Evolutionary conservation across 140 eudicot species (phyloP).

Genomic region (Ambrosia hybrid): DNA sequence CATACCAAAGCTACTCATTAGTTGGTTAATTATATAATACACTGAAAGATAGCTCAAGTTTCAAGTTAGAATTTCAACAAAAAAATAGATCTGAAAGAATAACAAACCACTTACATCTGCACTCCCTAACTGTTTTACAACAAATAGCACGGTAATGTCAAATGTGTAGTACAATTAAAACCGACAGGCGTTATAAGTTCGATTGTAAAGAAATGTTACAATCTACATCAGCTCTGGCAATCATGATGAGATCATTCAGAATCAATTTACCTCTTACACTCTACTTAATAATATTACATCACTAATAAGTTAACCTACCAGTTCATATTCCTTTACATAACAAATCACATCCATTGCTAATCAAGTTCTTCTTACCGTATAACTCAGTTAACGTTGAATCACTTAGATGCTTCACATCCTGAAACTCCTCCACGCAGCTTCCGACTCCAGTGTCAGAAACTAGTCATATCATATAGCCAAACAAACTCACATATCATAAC

Average conservation of each 20-base stretch:
- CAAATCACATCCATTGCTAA: background rate
- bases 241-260: background rate
- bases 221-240: background rate
- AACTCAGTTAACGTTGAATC: conserved; percentile 35
- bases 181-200: background rate
- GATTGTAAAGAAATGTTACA: background rate
- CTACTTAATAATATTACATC: conserved; percentile 8
- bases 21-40: conserved; percentile 6
- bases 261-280: background rate
- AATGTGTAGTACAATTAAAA: background rate
- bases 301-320: background rate
- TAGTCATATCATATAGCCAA: conserved; percentile 38
- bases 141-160: background rate
- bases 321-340: background rate
- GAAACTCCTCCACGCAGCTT: conserved; percentile 77
- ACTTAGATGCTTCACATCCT: conserved; percentile 39
- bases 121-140: background rate
- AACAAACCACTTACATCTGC: background rate
- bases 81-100: background rate
- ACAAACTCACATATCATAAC: conserved; percentile 21
- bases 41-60: background rate
- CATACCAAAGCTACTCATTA: conserved; percentile 20
- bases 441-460: conserved; percentile 96
- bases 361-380: conserved; percentile 47
- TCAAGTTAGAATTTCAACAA: background rate